A percentile compares a stretch with the other conserved stretches of the same genome.
These are phyloP conservation scores for Fusarium sp. DNA, from an alignment of 2,329 filamentous ascomycete species.

Conservation along the genomic window DNA sequence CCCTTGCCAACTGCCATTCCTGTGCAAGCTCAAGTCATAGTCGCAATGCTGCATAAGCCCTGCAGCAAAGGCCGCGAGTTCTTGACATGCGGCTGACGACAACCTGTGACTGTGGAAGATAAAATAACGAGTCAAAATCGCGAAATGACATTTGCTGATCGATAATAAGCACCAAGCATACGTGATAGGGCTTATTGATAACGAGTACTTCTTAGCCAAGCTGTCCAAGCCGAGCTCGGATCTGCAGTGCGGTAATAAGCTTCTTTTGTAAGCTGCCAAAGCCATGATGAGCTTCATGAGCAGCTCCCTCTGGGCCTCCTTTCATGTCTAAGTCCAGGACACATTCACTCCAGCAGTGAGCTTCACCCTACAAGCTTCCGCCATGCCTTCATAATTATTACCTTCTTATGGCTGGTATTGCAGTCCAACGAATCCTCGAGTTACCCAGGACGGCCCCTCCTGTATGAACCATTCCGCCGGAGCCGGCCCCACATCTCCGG, in stretches of 20 bases:
- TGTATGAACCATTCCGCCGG: slow-evolving; percentile 7
- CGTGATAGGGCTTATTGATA: slow-evolving; percentile 22
- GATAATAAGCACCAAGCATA: not conserved
- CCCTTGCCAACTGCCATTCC: slow-evolving; percentile 14
- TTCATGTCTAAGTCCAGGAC: not conserved
- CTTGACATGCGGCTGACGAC: slow-evolving; percentile 28
- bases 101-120: not conserved
- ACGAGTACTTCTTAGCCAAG: not conserved
- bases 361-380: not conserved
- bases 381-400: not conserved
- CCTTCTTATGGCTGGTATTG: not conserved
- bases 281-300: not conserved
- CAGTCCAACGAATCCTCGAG: not conserved
- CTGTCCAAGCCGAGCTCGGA: not conserved
- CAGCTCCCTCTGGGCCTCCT: not conserved
- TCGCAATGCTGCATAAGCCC: slow-evolving; percentile 27
- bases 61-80: slow-evolving; percentile 20
- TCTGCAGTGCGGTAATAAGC: not conserved
- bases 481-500: slow-evolving; percentile 4
- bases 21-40: slow-evolving; percentile 10
- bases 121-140: not conserved
- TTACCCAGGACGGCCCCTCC: not conserved
- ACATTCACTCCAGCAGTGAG: no score
- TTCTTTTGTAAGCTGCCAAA: not conserved
- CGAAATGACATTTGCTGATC: slow-evolving; percentile 13